A percentile compares a stretch with the other conserved stretches of the same genome.
These are phyloP conservation scores for Ceratobasidium sp. DNA, from an alignment of 1,284 basidiomycete genomes.

Conservation along the genomic window DNA sequence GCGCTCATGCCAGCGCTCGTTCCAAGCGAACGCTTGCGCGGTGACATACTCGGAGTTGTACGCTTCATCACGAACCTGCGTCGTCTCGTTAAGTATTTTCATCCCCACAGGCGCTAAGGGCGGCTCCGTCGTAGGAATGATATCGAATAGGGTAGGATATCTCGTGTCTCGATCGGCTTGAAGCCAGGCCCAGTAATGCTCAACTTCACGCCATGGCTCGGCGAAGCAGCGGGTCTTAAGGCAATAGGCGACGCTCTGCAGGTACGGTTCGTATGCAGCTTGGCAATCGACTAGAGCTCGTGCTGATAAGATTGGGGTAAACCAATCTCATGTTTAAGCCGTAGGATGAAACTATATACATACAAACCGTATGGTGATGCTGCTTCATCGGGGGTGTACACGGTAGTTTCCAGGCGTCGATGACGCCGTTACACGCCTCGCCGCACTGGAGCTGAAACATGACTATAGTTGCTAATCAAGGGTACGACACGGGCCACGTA, in stretches of 20 bases:
- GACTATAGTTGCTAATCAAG: neutral
- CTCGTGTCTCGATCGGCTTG: constrained; percentile 21
- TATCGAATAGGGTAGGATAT: constrained; percentile 5
- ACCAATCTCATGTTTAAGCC: neutral
- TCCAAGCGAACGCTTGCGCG: constrained; percentile 25
- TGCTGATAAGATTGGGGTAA: neutral
- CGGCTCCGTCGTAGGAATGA: constrained; percentile 7
- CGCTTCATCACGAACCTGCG: neutral
- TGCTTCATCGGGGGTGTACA: constrained; percentile 28
- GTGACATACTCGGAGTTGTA: constrained; percentile 29
- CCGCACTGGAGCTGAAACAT: constrained; percentile 38
- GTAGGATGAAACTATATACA: neutral
- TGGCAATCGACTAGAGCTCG: constrained; percentile 15
- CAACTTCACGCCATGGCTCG: constrained; percentile 11
- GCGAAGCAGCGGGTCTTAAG: constrained; percentile 18
- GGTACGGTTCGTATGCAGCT: constrained; percentile 4
- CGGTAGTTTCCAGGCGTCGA: constrained; percentile 20
- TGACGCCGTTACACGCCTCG: constrained; percentile 36
- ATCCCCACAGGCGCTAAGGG: constrained; percentile 19
- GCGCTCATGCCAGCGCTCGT: constrained; percentile 34
- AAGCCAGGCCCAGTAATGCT: constrained; percentile 35
- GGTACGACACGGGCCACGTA: neutral
- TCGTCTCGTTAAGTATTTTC: constrained; percentile 5
- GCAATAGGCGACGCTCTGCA: constrained; percentile 24
- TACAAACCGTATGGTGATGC: constrained; percentile 35